phyloP scores from a whole-genome alignment of 495 filamentous ascomycete species.

The Tricharina praecox region DNA sequence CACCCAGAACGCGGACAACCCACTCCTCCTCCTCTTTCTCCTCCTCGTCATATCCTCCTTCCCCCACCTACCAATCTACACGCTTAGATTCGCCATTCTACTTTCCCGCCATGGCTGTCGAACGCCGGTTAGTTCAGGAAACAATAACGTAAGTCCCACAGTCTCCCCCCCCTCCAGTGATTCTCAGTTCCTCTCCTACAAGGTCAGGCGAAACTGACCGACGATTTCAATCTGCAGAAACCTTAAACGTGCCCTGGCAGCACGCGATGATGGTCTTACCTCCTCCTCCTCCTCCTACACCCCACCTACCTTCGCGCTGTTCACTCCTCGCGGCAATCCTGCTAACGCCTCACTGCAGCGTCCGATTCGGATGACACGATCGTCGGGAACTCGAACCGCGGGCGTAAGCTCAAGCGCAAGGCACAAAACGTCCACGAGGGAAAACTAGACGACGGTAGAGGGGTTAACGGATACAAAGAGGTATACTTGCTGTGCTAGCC shows the following conservation, averaged over 20 bases:
- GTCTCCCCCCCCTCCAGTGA: neutral
- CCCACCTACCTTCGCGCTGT: neutral
- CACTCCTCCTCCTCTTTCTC: no score
- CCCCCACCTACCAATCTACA: no score
- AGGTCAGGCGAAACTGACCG: no score
- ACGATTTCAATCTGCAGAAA: constrained; percentile 8
- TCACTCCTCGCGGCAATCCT: no score
- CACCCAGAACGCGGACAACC: no score
- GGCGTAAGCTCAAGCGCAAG: constrained; percentile 75
- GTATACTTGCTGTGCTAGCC: constrained; percentile 31
- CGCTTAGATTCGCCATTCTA: no score
- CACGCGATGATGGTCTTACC: constrained; percentile 4
- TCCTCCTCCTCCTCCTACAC: neutral
- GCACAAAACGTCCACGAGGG: constrained; percentile 65
- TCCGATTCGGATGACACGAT: constrained; percentile 77
- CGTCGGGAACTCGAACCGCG: constrained; percentile 65
- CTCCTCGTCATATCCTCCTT: no score
- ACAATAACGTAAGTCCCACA: constrained; percentile 17
- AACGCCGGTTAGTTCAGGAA: constrained; percentile 13
- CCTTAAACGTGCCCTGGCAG: constrained; percentile 20
- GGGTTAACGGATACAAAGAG: constrained; percentile 70
- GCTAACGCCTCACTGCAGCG: constrained; percentile 32
- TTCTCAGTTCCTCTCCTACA: neutral
- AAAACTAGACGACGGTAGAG: constrained; percentile 48
- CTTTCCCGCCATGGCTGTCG: constrained; percentile 21